Evolutionary conservation across 345 rosid species (phyloP).

Genomic region (Raphanus sativus): DNA sequence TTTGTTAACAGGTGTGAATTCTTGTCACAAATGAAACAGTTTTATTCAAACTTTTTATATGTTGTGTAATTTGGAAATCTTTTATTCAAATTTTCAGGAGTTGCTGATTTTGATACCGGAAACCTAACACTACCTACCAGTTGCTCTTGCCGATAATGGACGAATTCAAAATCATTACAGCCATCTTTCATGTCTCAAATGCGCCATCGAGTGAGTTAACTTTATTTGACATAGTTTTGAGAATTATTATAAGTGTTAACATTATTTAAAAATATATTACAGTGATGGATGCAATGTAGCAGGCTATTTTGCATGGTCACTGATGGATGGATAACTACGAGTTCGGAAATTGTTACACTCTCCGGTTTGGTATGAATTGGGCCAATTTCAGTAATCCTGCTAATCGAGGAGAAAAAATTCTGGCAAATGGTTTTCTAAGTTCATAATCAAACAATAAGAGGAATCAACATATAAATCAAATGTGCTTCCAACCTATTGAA

Average conservation of each 20-base stretch:
- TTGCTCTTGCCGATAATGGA: conserved; percentile 28
- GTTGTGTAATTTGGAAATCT: neutral
- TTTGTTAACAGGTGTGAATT: too few species aligned
- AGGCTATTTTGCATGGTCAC: conserved; percentile 32
- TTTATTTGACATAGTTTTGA: neutral
- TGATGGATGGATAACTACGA: conserved; percentile 30
- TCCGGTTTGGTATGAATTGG: conserved; percentile 36
- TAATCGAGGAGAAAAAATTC: conserved; percentile 28
- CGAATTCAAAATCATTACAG: conserved; percentile 27
- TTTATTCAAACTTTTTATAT: too few species aligned
- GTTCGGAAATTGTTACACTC: conserved; percentile 30
- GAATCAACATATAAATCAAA: neutral
- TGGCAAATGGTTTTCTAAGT: conserved; percentile 40
- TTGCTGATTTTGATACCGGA: conserved; percentile 18
- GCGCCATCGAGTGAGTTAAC: conserved; percentile 24
- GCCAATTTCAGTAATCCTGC: conserved; percentile 33
- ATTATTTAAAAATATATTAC: neutral
- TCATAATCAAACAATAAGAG: conserved; percentile 24
- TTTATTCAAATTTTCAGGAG: conserved; percentile 15
- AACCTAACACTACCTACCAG: neutral
- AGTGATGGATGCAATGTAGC: conserved; percentile 30
- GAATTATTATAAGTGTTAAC: neutral
- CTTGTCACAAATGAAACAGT: too few species aligned
- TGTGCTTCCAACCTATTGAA: neutral
- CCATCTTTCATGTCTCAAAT: conserved; percentile 35